Percentiles rank a stretch among this genome's conserved stretches.
Evolutionary conservation across 1,284 basidiomycete genomes (phyloP).

Genomic region (Puccinia sorghi): DNA sequence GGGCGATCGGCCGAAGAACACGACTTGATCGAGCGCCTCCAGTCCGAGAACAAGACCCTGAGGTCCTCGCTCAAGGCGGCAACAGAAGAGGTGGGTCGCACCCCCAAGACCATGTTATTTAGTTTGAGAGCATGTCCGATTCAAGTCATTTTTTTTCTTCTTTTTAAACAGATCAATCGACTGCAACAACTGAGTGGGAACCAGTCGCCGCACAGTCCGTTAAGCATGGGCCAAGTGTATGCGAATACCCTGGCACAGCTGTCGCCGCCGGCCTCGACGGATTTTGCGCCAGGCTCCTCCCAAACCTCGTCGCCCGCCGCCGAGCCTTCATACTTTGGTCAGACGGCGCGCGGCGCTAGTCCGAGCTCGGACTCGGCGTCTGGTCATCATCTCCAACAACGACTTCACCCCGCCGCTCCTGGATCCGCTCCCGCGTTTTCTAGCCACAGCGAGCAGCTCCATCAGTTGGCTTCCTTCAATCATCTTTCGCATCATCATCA

Average conservation of each 20-base stretch:
- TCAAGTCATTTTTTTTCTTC: not conserved
- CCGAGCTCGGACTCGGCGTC: not conserved
- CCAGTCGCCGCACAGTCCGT: slow-evolving; percentile 12
- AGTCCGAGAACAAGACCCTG: slow-evolving; percentile 33
- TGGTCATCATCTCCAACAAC: not conserved
- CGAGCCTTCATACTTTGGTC: slow-evolving; percentile 12
- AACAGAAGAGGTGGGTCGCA: slow-evolving; percentile 17
- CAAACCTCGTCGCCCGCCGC: slow-evolving; percentile 28
- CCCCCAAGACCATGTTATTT: no score
- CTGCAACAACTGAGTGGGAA: not conserved
- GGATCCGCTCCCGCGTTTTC: not conserved
- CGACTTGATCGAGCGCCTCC: slow-evolving; percentile 14
- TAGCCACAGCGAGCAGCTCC: not conserved
- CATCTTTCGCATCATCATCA: not conserved
- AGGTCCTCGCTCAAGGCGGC: slow-evolving; percentile 12
- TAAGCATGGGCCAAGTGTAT: slow-evolving; percentile 31
- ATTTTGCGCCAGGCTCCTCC: slow-evolving; percentile 23
- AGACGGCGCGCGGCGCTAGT: slow-evolving; percentile 2
- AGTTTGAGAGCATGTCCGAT: no score
- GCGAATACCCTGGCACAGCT: slow-evolving; percentile 17
- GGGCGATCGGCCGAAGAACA: no score
- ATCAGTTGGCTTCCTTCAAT: not conserved
- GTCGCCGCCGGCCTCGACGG: slow-evolving; percentile 35
- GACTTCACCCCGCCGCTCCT: not conserved
- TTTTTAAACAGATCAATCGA: not conserved